These are phyloP conservation scores for Lagenidium giganteum DNA, from an alignment of 352 stramenopile species.

Conservation along the genomic window DNA sequence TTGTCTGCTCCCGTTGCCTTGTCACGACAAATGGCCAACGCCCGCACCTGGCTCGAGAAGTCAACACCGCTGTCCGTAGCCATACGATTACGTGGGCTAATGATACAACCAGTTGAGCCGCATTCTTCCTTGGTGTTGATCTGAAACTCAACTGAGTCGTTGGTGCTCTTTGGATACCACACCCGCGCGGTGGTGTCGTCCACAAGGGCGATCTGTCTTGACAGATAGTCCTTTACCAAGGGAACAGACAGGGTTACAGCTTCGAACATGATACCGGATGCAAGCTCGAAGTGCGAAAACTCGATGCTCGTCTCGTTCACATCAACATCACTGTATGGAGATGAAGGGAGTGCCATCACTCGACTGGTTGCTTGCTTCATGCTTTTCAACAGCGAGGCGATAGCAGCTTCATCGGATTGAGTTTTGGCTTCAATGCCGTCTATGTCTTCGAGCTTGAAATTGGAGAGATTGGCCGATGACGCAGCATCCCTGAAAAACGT, in stretches of 20 bases:
- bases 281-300: too few species aligned
- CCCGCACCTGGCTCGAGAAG: constrained; percentile 38
- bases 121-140: constrained; percentile 62
- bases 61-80: constrained; percentile 28
- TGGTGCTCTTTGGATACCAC: constrained; percentile 8
- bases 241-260: constrained; percentile 11
- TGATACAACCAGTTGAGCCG: constrained; percentile 31
- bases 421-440: constrained; percentile 12
- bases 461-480: constrained; percentile 13
- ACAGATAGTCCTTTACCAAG: constrained; percentile 25
- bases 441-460: constrained; percentile 20
- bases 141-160: constrained; percentile 23
- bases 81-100: constrained; percentile 28
- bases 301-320: too few species aligned
- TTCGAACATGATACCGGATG: constrained; percentile 8
- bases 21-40: constrained; percentile 34
- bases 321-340: too few species aligned
- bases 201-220: constrained; percentile 19
- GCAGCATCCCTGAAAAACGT: constrained; percentile 38
- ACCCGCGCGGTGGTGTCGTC: constrained; percentile 25
- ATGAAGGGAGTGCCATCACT: too few species aligned
- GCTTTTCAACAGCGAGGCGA: too few species aligned
- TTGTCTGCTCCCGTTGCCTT: constrained; percentile 24
- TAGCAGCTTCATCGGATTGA: too few species aligned
- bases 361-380: too few species aligned